Conservation (phyloP, 2,329 filamentous ascomycete species). For the Colletotrichum liaoningense region DNA sequence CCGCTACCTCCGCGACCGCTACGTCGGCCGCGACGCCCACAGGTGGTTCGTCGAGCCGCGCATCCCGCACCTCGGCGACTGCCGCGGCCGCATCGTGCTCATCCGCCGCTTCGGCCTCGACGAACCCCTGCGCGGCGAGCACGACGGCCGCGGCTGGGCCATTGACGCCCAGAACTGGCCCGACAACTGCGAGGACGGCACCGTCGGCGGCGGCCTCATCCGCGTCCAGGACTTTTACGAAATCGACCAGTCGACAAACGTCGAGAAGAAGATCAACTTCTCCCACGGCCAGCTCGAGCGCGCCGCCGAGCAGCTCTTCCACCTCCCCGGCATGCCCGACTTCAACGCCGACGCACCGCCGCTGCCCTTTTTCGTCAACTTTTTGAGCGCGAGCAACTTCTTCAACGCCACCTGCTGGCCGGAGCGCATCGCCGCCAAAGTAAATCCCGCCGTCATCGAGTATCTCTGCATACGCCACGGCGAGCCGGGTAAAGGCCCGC, state of each 20-base stretch:
- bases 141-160: constrained; percentile 64
- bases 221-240: constrained; percentile 97
- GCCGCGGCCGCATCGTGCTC: constrained; percentile 84
- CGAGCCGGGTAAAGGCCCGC: constrained; percentile 60
- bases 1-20: constrained; percentile 78
- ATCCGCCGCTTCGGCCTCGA: constrained; percentile 82
- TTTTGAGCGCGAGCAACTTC: constrained; percentile 91
- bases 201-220: constrained; percentile 76
- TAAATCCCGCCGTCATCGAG: constrained; percentile 81
- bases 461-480: constrained; percentile 71
- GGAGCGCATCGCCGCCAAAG: constrained; percentile 85
- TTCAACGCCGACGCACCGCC: constrained; percentile 45
- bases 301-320: constrained; percentile 65
- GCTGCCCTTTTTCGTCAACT: constrained; percentile 86
- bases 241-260: constrained; percentile 78
- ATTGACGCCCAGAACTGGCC: constrained; percentile 79
- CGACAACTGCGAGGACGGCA: constrained; percentile 86
- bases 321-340: constrained; percentile 49
- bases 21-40: constrained; percentile 63
- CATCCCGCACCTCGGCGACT: constrained; percentile 83
- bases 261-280: constrained; percentile 83
- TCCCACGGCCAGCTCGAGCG: constrained; percentile 82
- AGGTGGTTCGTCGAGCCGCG: constrained; percentile 84
- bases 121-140: constrained; percentile 60
- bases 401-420: constrained; percentile 95